A percentile compares a stretch with the other conserved stretches of the same genome.
These are phyloP conservation scores for Blastocrithidia nonstop DNA, from an alignment of 208 protist species.

Conservation along the genomic window DNA sequence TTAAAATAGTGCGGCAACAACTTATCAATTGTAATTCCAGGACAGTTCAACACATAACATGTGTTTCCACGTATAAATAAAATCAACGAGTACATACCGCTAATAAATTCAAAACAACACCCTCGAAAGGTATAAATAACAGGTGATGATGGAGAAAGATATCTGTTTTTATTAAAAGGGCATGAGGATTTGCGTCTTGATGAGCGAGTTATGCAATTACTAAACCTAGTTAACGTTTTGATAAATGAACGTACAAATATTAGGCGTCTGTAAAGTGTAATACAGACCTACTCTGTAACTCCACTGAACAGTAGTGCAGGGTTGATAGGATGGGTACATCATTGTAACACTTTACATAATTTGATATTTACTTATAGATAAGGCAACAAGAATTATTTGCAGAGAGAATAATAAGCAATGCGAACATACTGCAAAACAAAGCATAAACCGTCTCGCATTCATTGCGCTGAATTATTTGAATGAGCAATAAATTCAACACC, in stretches of 20 bases:
- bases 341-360: slow-evolving; percentile 89
- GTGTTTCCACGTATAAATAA: slow-evolving; percentile 63
- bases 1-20: slow-evolving; percentile 80
- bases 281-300: slow-evolving; percentile 94
- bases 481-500: slow-evolving; percentile 91
- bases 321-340: slow-evolving; percentile 98
- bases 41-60: slow-evolving; percentile 85
- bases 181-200: slow-evolving; percentile 97
- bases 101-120: slow-evolving; percentile 98
- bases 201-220: slow-evolving; percentile 99
- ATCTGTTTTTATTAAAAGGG: slow-evolving; percentile 98
- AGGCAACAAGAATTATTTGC: slow-evolving; percentile 66
- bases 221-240: slow-evolving; percentile 98
- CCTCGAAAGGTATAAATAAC: slow-evolving; percentile 94
- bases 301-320: slow-evolving; percentile 98
- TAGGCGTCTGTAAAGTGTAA: slow-evolving; percentile 77
- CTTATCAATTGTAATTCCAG: slow-evolving; percentile 96
- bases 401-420: slow-evolving; percentile 89
- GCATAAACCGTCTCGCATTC: slow-evolving; percentile 92
- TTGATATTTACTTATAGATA: slow-evolving; percentile 86
- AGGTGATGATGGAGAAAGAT: slow-evolving; percentile 92
- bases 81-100: slow-evolving; percentile 71
- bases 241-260: slow-evolving; percentile 89
- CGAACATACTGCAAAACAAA: slow-evolving; percentile 82
- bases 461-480: slow-evolving; percentile 98